phyloP scores from a whole-genome alignment of 805 yeast species.

The Saccharomycodes ludwigii region DNA sequence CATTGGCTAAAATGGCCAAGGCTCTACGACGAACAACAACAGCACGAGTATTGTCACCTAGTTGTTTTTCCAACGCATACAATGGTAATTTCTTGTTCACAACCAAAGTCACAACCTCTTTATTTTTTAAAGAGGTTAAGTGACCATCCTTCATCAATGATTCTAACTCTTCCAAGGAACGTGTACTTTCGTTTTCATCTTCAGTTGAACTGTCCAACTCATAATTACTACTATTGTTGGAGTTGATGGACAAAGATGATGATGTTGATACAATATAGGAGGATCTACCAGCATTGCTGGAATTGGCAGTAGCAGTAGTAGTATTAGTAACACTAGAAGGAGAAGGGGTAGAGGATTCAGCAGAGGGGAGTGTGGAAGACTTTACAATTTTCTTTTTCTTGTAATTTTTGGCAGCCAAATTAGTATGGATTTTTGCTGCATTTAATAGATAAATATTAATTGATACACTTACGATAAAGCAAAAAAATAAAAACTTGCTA shows the following conservation, averaged over 20 bases:
- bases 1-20: conserved; percentile 71
- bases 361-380: not conserved
- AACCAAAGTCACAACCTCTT: conserved; percentile 63
- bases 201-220: conserved; percentile 27
- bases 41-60: conserved; percentile 83
- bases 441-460: conserved; percentile 78
- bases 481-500: conserved; percentile 63
- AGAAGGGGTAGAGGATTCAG: conserved; percentile 7
- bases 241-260: conserved; percentile 7
- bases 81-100: conserved; percentile 72
- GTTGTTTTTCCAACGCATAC: conserved; percentile 88
- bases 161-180: conserved; percentile 53
- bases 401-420: conserved; percentile 24
- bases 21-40: conserved; percentile 87
- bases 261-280: conserved; percentile 9
- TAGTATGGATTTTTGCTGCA: conserved; percentile 61
- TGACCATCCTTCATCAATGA: conserved; percentile 58
- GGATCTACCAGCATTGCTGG: conserved; percentile 18
- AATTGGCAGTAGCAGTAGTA: conserved; percentile 13
- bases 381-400: conserved; percentile 18
- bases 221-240: conserved; percentile 13
- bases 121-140: conserved; percentile 51
- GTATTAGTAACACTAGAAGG: not conserved
- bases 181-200: conserved; percentile 20
- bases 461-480: conserved; percentile 61